A percentile compares a stretch with the other conserved stretches of the same genome.
Conservation (phyloP, 805 yeast genomes). For the Kodamaea sagamina region DNA sequence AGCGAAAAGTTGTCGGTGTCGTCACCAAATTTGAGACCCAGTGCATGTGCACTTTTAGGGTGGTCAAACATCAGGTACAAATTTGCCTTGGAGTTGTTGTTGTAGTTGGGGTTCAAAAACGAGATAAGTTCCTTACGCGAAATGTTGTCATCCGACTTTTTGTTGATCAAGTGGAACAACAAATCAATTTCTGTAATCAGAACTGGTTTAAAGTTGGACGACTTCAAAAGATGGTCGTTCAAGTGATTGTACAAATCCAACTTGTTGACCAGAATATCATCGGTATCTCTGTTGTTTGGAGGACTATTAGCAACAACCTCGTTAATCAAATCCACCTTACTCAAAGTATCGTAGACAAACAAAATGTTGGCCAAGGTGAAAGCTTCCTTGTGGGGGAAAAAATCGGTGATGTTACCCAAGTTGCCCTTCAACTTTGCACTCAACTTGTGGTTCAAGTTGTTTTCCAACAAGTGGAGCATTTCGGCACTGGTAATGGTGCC, state of each 20-base stretch:
- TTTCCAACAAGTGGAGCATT: slow-evolving; percentile 33
- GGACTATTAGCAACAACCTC: slow-evolving; percentile 50
- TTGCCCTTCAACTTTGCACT: slow-evolving; percentile 39
- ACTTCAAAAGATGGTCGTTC: slow-evolving; percentile 45
- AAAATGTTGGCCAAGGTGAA: slow-evolving; percentile 42
- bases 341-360: slow-evolving; percentile 42
- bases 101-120: slow-evolving; percentile 58
- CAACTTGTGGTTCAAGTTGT: slow-evolving; percentile 44
- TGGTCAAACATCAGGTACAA: slow-evolving; percentile 43
- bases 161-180: slow-evolving; percentile 42
- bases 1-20: slow-evolving; percentile 43
- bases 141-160: slow-evolving; percentile 37
- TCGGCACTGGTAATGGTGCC: slow-evolving; percentile 34
- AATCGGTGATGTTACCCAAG: slow-evolving; percentile 37
- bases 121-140: slow-evolving; percentile 45
- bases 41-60: slow-evolving; percentile 40
- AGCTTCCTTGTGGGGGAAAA: slow-evolving; percentile 28
- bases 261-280: slow-evolving; percentile 44
- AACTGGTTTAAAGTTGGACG: slow-evolving; percentile 45
- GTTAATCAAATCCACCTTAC: slow-evolving; percentile 45
- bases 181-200: slow-evolving; percentile 42
- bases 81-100: slow-evolving; percentile 34
- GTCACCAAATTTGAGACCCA: slow-evolving; percentile 13
- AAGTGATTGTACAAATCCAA: slow-evolving; percentile 42
- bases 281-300: slow-evolving; percentile 42